Evolutionary conservation across 2,329 filamentous ascomycete species (phyloP).

Genomic region (Colletotrichum musicola): DNA sequence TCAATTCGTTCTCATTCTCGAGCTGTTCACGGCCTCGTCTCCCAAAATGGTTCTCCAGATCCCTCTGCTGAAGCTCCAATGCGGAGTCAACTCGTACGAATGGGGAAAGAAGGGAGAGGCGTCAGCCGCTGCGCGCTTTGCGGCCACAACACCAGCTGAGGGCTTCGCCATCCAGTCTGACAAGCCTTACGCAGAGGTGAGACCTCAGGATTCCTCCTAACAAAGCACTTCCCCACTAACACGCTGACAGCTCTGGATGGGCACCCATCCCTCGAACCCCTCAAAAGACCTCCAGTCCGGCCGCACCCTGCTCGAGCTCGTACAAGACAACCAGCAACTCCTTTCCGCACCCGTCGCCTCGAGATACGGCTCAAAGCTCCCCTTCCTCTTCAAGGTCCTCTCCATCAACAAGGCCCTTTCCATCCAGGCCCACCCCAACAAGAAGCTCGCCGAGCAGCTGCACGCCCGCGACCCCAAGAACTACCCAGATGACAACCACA

Average conservation of each 20-base stretch:
- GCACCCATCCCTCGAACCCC: slow-evolving; percentile 94
- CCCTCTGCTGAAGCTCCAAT: slow-evolving; percentile 86
- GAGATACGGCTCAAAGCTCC: slow-evolving; percentile 84
- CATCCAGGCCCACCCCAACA: slow-evolving; percentile 97
- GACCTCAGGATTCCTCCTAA: slow-evolving; percentile 33
- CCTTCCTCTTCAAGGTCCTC: slow-evolving; percentile 97
- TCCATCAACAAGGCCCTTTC: slow-evolving; percentile 96
- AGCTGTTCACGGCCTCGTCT: background rate
- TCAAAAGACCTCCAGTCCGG: slow-evolving; percentile 90
- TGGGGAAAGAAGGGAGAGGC: slow-evolving; percentile 95
- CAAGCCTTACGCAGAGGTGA: slow-evolving; percentile 93
- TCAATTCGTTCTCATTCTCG: background rate
- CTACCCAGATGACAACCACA: slow-evolving; percentile 99
- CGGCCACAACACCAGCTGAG: slow-evolving; percentile 82
- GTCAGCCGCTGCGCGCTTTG: slow-evolving; percentile 91
- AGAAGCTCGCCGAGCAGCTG: slow-evolving; percentile 87
- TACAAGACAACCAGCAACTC: slow-evolving; percentile 87
- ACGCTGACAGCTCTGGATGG: slow-evolving; percentile 89
- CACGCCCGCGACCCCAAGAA: slow-evolving; percentile 90
- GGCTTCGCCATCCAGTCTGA: slow-evolving; percentile 84
- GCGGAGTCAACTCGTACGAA: slow-evolving; percentile 98
- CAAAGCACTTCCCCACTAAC: slow-evolving; percentile 21
- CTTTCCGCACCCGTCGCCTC: slow-evolving; percentile 79
- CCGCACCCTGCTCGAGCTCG: slow-evolving; percentile 86
- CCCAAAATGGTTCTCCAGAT: slow-evolving; percentile 70